A percentile compares a stretch with the other conserved stretches of the same genome.
Evolutionary conservation across 2,329 filamentous ascomycete species (phyloP).

Genomic region (Arachnomyces sp.): DNA sequence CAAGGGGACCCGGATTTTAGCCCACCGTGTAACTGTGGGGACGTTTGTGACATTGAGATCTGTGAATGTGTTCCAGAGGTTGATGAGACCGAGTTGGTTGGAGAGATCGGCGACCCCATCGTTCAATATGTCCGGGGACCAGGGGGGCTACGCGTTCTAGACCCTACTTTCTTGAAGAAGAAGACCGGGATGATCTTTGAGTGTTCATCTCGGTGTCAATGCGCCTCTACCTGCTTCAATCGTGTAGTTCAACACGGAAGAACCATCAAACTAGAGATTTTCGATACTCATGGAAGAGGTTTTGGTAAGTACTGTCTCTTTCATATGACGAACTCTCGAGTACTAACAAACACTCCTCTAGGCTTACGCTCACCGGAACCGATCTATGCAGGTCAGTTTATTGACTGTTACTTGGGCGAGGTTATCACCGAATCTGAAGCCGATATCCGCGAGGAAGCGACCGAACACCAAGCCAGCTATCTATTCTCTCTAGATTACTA

Average conservation of each 20-base stretch:
- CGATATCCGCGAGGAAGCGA: conserved; percentile 29
- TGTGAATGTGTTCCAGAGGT: conserved; percentile 28
- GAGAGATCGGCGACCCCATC: conserved; percentile 21
- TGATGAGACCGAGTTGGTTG: conserved; percentile 21
- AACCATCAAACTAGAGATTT: conserved; percentile 34
- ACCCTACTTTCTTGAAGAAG: conserved; percentile 22
- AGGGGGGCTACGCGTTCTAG: conserved; percentile 20
- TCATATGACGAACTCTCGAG: not conserved
- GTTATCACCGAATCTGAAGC: conserved; percentile 31
- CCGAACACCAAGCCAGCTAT: conserved; percentile 28
- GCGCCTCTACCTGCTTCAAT: conserved; percentile 31
- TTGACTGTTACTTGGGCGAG: conserved; percentile 39
- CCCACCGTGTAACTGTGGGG: conserved; percentile 25
- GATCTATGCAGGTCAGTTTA: conserved; percentile 36
- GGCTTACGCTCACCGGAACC: conserved; percentile 32
- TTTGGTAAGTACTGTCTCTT: conserved; percentile 26
- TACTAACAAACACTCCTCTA: conserved; percentile 12
- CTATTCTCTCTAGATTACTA: conserved; percentile 34
- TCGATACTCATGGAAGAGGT: conserved; percentile 31
- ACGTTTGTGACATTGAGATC: conserved; percentile 16
- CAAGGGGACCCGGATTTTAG: conserved; percentile 23
- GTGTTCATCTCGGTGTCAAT: conserved; percentile 32
- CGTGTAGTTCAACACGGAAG: conserved; percentile 34
- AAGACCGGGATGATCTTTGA: conserved; percentile 34
- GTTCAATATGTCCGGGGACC: conserved; percentile 21